These are phyloP conservation scores for Phytopythium sindhum DNA, from an alignment of 352 stramenopile species.

Conservation along the genomic window DNA sequence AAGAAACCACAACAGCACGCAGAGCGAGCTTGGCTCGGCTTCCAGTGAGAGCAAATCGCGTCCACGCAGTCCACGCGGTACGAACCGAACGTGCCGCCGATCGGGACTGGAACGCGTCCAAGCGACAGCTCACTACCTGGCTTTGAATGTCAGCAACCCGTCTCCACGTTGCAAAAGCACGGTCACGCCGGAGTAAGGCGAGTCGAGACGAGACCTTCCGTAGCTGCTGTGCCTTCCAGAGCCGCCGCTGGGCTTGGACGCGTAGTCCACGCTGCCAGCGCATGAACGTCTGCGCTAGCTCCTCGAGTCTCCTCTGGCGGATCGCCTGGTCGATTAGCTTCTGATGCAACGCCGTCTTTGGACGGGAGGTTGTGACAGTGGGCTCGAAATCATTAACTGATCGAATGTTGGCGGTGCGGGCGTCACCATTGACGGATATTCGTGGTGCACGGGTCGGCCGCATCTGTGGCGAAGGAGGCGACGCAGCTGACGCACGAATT, in stretches of 20 bases:
- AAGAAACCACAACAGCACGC: constrained; percentile 11
- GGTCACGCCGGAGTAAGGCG: constrained; percentile 24
- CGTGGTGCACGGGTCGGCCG: neutral
- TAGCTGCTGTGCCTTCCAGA: constrained; percentile 26
- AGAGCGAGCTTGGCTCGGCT: constrained; percentile 7
- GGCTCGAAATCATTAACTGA: neutral
- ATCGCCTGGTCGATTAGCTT: constrained; percentile 61
- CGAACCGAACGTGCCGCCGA: constrained; percentile 11
- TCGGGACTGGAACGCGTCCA: constrained; percentile 50
- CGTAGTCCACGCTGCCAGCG: constrained; percentile 51
- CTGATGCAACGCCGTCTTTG: constrained; percentile 40
- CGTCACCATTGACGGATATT: neutral
- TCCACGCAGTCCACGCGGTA: constrained; percentile 27
- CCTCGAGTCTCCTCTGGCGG: constrained; percentile 32
- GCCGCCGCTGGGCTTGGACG: constrained; percentile 41
- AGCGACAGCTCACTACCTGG: constrained; percentile 33
- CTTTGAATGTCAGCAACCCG: constrained; percentile 13
- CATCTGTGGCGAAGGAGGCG: neutral
- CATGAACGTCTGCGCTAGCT: constrained; percentile 37
- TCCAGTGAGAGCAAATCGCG: constrained; percentile 2
- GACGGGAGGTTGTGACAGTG: neutral
- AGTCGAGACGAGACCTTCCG: constrained; percentile 17
- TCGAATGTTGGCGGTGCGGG: neutral
- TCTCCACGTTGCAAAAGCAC: constrained; percentile 39
- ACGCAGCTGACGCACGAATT: constrained; percentile 3